A percentile compares a stretch with the other conserved stretches of the same genome.
These are phyloP conservation scores for Conringia planisiliqua DNA, from an alignment of 345 rosid species.

Conservation along the genomic window DNA sequence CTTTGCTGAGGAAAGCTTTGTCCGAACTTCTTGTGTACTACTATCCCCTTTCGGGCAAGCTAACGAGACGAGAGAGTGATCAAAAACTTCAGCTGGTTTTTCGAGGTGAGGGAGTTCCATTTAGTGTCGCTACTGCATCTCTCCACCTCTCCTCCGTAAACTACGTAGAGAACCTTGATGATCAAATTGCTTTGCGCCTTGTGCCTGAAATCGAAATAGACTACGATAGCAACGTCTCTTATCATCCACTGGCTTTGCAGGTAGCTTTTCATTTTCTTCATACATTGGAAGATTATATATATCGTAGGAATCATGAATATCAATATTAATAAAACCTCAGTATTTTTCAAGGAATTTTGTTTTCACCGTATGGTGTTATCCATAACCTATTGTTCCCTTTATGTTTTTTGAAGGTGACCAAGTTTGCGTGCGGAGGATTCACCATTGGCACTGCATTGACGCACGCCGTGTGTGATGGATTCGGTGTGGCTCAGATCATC, in stretches of 20 bases:
- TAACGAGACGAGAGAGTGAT: background rate
- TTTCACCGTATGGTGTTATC: too few species aligned
- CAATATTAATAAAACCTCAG: too few species aligned
- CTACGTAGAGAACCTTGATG: background rate
- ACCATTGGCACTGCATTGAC: conserved; percentile 42
- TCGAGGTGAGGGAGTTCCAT: background rate
- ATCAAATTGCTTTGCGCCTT: background rate
- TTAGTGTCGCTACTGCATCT: background rate
- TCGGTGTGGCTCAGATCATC: conserved; percentile 40
- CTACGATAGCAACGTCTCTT: background rate
- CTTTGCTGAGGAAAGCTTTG: background rate
- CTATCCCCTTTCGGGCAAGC: background rate
- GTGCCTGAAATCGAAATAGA: background rate
- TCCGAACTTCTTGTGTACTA: background rate
- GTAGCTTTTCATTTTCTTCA: background rate
- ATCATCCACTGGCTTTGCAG: background rate
- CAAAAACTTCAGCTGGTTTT: background rate
- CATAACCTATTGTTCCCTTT: background rate
- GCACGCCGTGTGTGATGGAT: conserved; percentile 50
- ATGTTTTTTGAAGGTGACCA: conserved; percentile 39
- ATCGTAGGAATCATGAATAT: background rate
- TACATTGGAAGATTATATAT: background rate
- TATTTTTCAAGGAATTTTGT: too few species aligned
- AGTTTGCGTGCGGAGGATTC: conserved; percentile 46
- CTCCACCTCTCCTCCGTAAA: background rate